Conservation (phyloP, 1,139 yeast species). For the Scheffersomyces parashehatae region DNA sequence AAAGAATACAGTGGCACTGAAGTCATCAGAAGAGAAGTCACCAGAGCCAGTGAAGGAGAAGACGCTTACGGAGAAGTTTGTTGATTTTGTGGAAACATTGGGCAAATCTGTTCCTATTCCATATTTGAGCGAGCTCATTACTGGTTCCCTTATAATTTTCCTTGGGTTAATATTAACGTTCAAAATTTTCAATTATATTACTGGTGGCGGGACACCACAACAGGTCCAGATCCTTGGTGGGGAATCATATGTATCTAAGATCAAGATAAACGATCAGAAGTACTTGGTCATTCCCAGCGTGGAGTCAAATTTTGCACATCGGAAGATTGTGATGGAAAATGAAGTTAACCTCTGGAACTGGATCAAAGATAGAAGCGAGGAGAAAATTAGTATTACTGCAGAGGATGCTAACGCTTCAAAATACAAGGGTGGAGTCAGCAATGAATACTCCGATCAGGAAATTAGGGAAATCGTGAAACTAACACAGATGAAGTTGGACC, state of each 20-base stretch:
- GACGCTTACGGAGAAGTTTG: constrained; percentile 20
- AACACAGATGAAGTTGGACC: constrained; percentile 52
- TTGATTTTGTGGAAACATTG: constrained; percentile 26
- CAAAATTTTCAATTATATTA: constrained; percentile 3
- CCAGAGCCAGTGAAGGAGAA: constrained; percentile 9
- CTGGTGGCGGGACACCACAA: constrained; percentile 1
- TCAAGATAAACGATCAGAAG: constrained; percentile 41
- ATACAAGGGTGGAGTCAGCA: constrained; percentile 9
- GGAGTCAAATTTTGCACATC: constrained; percentile 39
- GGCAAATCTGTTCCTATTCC: constrained; percentile 35
- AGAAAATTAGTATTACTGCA: constrained; percentile 17
- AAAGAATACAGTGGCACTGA: constrained; percentile 16
- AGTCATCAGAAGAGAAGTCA: constrained; percentile 7
- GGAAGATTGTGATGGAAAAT: constrained; percentile 39
- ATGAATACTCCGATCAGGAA: constrained; percentile 45
- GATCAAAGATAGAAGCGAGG: constrained; percentile 59
- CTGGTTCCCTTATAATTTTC: constrained; percentile 23
- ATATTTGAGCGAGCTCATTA: constrained; percentile 22
- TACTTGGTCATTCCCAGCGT: constrained; percentile 49
- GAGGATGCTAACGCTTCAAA: constrained; percentile 5
- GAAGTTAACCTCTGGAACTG: constrained; percentile 81
- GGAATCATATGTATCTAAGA: constrained; percentile 17
- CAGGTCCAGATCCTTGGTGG: constrained; percentile 3
- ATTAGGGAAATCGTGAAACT: constrained; percentile 54
- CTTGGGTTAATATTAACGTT: constrained; percentile 14